Conservation (phyloP, 352 stramenopile genomes). For the Phytopythium mirpurense region DNA sequence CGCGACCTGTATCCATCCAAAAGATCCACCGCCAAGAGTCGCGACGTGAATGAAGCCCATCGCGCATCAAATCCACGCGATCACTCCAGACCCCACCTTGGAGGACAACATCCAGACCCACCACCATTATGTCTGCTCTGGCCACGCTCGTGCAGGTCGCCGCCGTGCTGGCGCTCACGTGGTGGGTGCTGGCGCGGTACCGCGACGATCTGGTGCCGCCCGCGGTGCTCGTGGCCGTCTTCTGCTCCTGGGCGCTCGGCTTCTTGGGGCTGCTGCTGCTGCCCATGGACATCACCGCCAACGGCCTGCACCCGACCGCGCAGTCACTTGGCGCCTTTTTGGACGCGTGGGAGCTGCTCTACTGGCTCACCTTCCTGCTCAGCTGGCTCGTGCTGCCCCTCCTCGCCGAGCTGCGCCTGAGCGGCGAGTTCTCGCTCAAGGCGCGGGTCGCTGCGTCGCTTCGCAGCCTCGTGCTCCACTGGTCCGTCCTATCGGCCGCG, state of each 20-base stretch:
- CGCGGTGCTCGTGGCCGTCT: slow-evolving; percentile 36
- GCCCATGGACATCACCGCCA: slow-evolving; percentile 48
- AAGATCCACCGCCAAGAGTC: slow-evolving; percentile 4
- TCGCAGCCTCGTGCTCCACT: slow-evolving; percentile 42
- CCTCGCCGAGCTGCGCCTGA: slow-evolving; percentile 55
- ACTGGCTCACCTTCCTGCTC: slow-evolving; percentile 62
- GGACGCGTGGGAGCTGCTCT: slow-evolving; percentile 43
- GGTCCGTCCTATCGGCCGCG: slow-evolving; percentile 35
- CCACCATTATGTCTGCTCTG: slow-evolving; percentile 55
- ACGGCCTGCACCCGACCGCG: slow-evolving; percentile 15
- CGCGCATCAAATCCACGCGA: background rate
- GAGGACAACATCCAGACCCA: too few relatives aligned
- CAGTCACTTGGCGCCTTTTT: slow-evolving; percentile 18
- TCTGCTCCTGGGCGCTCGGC: slow-evolving; percentile 50
- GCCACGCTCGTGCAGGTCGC: slow-evolving; percentile 30
- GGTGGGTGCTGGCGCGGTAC: slow-evolving; percentile 52
- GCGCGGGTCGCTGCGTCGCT: slow-evolving; percentile 34
- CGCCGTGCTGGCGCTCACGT: slow-evolving; percentile 51
- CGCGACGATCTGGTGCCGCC: slow-evolving; percentile 37
- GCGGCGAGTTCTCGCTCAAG: slow-evolving; percentile 50
- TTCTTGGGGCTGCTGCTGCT: slow-evolving; percentile 60
- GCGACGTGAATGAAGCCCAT: background rate
- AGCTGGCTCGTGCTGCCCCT: slow-evolving; percentile 61
- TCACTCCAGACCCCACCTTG: too few relatives aligned
- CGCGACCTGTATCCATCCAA: too few relatives aligned